Evolutionary conservation across 306 rosid species (phyloP).

Genomic region (Ochetophila trinervis): DNA sequence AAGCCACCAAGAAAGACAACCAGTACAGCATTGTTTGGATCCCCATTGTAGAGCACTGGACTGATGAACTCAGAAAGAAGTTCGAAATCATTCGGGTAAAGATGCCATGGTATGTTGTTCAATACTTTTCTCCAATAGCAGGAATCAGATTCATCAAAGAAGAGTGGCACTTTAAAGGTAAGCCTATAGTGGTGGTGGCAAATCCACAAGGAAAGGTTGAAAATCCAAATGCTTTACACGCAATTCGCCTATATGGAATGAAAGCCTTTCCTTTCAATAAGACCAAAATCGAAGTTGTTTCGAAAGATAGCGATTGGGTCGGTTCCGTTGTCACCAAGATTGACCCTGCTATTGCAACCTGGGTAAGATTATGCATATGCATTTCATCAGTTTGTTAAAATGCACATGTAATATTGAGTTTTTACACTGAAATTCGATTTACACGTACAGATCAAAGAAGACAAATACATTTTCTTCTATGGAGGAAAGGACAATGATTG

Average conservation of each 20-base stretch:
- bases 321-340: conserved; percentile 16
- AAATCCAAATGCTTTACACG: conserved; percentile 45
- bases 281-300: conserved; percentile 9
- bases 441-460: conserved; percentile 44
- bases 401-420: neutral
- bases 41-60: conserved; percentile 53
- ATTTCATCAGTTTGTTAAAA: no score
- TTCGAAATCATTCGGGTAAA: conserved; percentile 38
- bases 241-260: conserved; percentile 48
- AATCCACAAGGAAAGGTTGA: conserved; percentile 38
- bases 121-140: conserved; percentile 25
- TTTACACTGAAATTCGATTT: neutral
- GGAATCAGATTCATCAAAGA: conserved; percentile 48
- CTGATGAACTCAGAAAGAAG: conserved; percentile 29
- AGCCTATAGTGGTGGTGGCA: conserved; percentile 40
- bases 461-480: conserved; percentile 54
- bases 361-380: conserved; percentile 29
- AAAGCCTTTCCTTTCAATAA: conserved; percentile 44
- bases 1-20: conserved; percentile 16
- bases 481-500: conserved; percentile 58
- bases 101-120: conserved; percentile 60
- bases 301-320: conserved; percentile 29
- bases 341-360: conserved; percentile 19
- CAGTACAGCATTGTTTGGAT: conserved; percentile 41
- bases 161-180: conserved; percentile 59